Evolutionary conservation across 768 basidiomycete genomes (phyloP).

Genomic region (Suillus cothurnatus): DNA sequence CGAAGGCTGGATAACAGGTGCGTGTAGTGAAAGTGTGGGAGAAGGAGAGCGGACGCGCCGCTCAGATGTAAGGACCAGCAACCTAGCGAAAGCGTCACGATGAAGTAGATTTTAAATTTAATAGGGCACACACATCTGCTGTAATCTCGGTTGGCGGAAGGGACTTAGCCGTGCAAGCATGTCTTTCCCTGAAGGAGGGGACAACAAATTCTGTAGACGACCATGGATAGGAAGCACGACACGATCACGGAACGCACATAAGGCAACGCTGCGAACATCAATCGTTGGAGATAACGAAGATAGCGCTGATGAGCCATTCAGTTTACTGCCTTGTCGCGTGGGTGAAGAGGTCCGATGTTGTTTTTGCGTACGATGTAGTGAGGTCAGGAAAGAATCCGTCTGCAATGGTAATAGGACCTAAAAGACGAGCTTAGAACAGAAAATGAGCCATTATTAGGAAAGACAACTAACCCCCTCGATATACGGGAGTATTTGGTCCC

Average conservation of each 20-base stretch:
- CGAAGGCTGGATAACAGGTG: slow-evolving; percentile 53
- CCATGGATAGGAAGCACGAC: slow-evolving; percentile 69
- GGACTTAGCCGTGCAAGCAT: slow-evolving; percentile 53
- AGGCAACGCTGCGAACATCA: slow-evolving; percentile 80
- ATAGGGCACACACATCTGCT: slow-evolving; percentile 68
- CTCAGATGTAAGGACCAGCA: slow-evolving; percentile 76
- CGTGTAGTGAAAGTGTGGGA: slow-evolving; percentile 59
- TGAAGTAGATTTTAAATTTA: background rate
- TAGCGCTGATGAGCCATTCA: slow-evolving; percentile 24
- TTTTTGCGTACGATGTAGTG: slow-evolving; percentile 66
- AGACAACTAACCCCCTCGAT: slow-evolving; percentile 72
- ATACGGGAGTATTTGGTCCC: slow-evolving; percentile 86
- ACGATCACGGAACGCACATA: slow-evolving; percentile 78
- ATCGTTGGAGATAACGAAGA: slow-evolving; percentile 53
- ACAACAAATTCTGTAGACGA: slow-evolving; percentile 58
- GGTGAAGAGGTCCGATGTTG: slow-evolving; percentile 55
- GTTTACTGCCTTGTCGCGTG: slow-evolving; percentile 51
- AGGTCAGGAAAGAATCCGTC: slow-evolving; percentile 63
- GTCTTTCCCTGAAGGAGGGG: slow-evolving; percentile 55
- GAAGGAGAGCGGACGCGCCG: slow-evolving; percentile 56
- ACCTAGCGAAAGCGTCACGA: slow-evolving; percentile 41
- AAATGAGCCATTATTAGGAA: background rate
- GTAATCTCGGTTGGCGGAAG: slow-evolving; percentile 68
- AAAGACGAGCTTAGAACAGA: slow-evolving; percentile 35
- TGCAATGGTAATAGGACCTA: slow-evolving; percentile 64